Percentiles rank a stretch among this genome's conserved stretches.
Conservation (phyloP, 495 filamentous ascomycete genomes). For the Aspergillus bertholletiae region DNA sequence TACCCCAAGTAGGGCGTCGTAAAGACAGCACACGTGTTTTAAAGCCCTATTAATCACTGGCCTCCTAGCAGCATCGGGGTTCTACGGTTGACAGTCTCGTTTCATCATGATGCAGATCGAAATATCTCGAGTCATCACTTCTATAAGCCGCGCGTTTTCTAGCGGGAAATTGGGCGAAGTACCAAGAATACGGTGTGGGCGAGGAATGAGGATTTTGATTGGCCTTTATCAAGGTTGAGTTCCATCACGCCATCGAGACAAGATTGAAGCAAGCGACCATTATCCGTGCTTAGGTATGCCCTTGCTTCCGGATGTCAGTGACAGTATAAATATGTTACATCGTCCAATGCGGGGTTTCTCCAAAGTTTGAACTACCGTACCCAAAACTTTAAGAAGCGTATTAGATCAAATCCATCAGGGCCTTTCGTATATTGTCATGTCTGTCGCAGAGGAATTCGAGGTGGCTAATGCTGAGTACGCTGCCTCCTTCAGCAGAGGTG, state of each 20-base stretch:
- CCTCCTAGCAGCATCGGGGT: too few relatives aligned
- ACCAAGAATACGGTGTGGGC: not conserved
- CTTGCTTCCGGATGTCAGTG: not conserved
- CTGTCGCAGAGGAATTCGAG: slow-evolving; percentile 32
- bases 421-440: slow-evolving; percentile 14
- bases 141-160: too few relatives aligned
- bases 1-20: too few relatives aligned
- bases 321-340: not conserved
- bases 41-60: too few relatives aligned
- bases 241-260: not conserved
- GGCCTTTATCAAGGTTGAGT: not conserved
- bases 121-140: too few relatives aligned
- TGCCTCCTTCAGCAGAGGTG: slow-evolving; percentile 57
- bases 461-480: slow-evolving; percentile 58
- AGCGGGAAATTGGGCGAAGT: not conserved
- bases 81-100: too few relatives aligned
- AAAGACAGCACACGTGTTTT: too few relatives aligned
- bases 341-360: not conserved
- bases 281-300: not conserved
- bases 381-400: too few relatives aligned
- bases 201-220: not conserved
- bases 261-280: not conserved
- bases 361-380: too few relatives aligned
- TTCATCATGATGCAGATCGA: too few relatives aligned
- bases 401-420: not conserved